Conservation (phyloP, 257 asterid species). For the Solanum pimpinellifolium region DNA sequence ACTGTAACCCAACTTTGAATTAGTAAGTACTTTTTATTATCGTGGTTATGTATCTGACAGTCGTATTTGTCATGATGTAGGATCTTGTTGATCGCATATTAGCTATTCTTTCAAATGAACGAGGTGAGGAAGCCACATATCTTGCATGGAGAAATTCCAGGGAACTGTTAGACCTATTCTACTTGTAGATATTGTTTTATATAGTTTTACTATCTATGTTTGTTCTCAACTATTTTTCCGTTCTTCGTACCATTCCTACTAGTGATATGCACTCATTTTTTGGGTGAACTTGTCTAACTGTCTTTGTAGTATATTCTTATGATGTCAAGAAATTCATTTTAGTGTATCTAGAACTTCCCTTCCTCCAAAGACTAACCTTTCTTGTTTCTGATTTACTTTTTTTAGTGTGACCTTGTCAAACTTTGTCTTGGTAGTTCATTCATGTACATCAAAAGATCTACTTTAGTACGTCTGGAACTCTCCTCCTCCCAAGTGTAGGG, state of each 20-base stretch:
- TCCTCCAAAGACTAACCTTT: neutral
- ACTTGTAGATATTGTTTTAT: neutral
- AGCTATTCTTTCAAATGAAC: slow-evolving; percentile 61
- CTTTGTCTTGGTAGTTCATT: neutral
- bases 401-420: neutral
- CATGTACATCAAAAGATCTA: neutral
- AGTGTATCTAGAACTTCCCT: neutral
- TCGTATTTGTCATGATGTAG: slow-evolving; percentile 20
- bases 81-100: slow-evolving; percentile 91
- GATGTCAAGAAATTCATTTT: neutral
- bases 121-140: slow-evolving; percentile 33
- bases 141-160: neutral
- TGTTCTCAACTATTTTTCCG: neutral
- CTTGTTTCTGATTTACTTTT: neutral
- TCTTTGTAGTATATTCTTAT: neutral
- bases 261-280: neutral
- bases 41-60: neutral
- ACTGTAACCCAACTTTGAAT: neutral
- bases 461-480: neutral
- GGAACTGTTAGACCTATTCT: neutral
- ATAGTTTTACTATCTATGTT: neutral
- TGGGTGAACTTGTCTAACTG: neutral
- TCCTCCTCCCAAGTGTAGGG: neutral
- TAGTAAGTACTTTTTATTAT: neutral
- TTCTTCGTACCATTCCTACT: neutral